A percentile compares a stretch with the other conserved stretches of the same genome.
Evolutionary conservation across 306 rosid species (phyloP).

Genomic region (Mucuna pruriens): DNA sequence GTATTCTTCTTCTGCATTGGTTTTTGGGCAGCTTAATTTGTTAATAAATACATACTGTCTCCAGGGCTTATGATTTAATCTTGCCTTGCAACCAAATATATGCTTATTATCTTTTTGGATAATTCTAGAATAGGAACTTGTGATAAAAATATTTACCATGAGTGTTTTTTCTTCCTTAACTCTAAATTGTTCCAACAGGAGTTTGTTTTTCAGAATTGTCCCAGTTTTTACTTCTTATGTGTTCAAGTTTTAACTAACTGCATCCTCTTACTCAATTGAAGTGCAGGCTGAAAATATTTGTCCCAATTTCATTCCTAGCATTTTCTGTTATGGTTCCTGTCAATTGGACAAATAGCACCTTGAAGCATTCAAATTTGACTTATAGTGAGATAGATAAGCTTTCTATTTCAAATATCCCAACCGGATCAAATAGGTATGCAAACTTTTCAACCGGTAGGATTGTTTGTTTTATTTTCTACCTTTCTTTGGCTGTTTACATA

Average conservation of each 20-base stretch:
- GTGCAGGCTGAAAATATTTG: conserved; percentile 91
- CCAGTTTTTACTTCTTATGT: neutral
- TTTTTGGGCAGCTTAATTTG: too few relatives aligned
- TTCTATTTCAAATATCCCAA: conserved; percentile 90
- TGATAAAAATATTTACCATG: neutral
- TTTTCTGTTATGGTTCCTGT: conserved; percentile 90
- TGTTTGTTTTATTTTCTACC: neutral
- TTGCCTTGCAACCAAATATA: neutral
- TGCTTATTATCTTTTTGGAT: neutral
- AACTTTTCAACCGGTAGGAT: neutral
- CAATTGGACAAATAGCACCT: conserved; percentile 87
- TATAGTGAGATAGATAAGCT: conserved; percentile 87
- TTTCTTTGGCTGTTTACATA: neutral
- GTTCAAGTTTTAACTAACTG: conserved; percentile 35
- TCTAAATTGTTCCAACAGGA: neutral
- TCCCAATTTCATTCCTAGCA: conserved; percentile 79
- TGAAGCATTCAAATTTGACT: conserved; percentile 65
- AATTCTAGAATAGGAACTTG: neutral
- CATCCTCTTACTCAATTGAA: conserved; percentile 28
- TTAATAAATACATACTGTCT: neutral
- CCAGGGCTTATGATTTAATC: neutral
- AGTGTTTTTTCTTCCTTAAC: neutral
- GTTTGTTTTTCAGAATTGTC: neutral
- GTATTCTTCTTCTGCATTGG: too few relatives aligned
- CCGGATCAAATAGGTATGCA: conserved; percentile 76